Evolutionary conservation across 148 eudicot species (phyloP).

Genomic region (Camellia japonica): DNA sequence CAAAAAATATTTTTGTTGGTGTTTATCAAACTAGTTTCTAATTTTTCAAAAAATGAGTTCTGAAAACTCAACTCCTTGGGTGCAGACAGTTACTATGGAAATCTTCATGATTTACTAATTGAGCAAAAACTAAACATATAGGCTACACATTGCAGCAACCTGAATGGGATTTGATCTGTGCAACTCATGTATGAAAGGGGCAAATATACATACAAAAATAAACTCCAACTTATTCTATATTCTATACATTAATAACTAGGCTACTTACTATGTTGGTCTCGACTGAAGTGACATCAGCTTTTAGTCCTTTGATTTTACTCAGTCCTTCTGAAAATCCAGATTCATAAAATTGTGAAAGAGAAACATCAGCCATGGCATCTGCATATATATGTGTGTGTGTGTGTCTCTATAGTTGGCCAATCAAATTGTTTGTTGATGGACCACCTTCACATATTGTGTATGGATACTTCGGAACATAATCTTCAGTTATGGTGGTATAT

Average conservation of each 20-base stretch:
- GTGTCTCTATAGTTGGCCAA: neutral
- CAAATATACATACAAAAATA: neutral
- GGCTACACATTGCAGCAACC: neutral
- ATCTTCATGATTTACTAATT: too few species aligned
- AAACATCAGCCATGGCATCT: constrained; percentile 10
- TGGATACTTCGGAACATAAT: neutral
- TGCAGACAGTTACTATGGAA: too few species aligned
- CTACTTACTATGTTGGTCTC: constrained; percentile 93
- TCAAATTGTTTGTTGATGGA: neutral
- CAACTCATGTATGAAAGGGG: neutral
- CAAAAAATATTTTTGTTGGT: too few species aligned
- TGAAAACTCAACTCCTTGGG: too few species aligned
- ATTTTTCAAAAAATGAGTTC: too few species aligned
- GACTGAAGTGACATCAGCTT: constrained; percentile 61
- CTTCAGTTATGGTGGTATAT: neutral
- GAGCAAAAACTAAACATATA: too few species aligned
- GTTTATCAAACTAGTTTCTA: too few species aligned
- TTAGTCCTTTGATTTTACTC: constrained; percentile 70
- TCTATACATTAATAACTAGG: neutral
- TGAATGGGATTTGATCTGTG: neutral
- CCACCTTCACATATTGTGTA: neutral
- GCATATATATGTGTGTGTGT: neutral
- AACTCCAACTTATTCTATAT: neutral
- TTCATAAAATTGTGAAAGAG: neutral
- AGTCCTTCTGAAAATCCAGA: constrained; percentile 55